These are phyloP conservation scores for Erucastrum elatum DNA, from an alignment of 345 rosid genomes.

Conservation along the genomic window DNA sequence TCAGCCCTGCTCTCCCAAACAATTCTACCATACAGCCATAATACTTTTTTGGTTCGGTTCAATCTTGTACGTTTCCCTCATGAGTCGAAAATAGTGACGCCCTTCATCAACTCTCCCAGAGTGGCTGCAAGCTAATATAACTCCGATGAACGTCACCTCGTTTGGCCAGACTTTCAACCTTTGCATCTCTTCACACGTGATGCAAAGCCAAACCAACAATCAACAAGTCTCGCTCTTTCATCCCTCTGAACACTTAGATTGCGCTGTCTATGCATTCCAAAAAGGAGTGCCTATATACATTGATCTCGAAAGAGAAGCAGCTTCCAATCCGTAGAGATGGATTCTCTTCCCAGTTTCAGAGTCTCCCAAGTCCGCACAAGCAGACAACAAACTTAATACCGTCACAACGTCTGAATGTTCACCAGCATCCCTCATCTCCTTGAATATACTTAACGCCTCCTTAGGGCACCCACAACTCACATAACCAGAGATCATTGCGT, in stretches of 20 bases:
- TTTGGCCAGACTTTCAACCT: slow-evolving; percentile 52
- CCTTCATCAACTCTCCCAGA: slow-evolving; percentile 65
- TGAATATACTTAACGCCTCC: slow-evolving; percentile 56
- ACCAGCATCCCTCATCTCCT: slow-evolving; percentile 65
- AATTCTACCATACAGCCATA: slow-evolving; percentile 75
- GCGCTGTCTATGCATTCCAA: slow-evolving; percentile 65
- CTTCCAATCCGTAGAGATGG: slow-evolving; percentile 49
- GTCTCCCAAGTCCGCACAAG: slow-evolving; percentile 62
- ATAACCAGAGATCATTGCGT: slow-evolving; percentile 68
- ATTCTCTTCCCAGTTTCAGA: slow-evolving; percentile 57
- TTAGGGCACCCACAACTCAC: slow-evolving; percentile 45
- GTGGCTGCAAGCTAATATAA: slow-evolving; percentile 66
- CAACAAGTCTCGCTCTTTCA: slow-evolving; percentile 55
- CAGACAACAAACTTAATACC: slow-evolving; percentile 61
- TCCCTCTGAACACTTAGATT: slow-evolving; percentile 51
- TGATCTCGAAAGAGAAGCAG: slow-evolving; percentile 16
- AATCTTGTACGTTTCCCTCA: slow-evolving; percentile 47
- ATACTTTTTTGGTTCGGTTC: slow-evolving; percentile 66
- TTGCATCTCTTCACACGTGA: slow-evolving; percentile 58
- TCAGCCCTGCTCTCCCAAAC: slow-evolving; percentile 62
- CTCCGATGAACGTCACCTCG: slow-evolving; percentile 68
- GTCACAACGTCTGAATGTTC: slow-evolving; percentile 71
- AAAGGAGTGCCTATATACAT: slow-evolving; percentile 38
- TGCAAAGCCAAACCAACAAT: slow-evolving; percentile 69
- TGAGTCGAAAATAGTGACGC: slow-evolving; percentile 52